Percentiles rank a stretch among this genome's conserved stretches.
These are phyloP conservation scores for Jatropha curcas DNA, from an alignment of 345 rosid genomes.

Conservation along the genomic window DNA sequence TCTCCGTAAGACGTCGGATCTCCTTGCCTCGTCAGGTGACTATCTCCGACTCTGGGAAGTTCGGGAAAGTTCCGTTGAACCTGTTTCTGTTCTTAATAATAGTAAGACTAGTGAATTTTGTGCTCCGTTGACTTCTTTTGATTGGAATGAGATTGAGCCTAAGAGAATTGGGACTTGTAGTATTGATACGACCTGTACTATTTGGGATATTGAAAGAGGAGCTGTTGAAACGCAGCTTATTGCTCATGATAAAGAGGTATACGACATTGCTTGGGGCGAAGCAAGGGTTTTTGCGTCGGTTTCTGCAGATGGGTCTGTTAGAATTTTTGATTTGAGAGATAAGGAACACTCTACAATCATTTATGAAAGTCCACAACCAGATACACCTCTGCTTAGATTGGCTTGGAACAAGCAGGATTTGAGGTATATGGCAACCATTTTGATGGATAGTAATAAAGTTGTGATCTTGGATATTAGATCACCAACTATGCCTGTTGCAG, in stretches of 20 bases:
- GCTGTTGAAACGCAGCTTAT: slow-evolving; percentile 87
- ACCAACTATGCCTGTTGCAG: slow-evolving; percentile 70
- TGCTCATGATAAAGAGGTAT: slow-evolving; percentile 83
- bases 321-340: slow-evolving; percentile 74
- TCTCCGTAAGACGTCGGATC: slow-evolving; percentile 36
- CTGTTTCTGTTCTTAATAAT: slow-evolving; percentile 62
- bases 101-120: slow-evolving; percentile 72
- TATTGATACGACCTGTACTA: slow-evolving; percentile 91
- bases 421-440: slow-evolving; percentile 76
- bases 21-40: slow-evolving; percentile 83
- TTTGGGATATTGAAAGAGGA: slow-evolving; percentile 86
- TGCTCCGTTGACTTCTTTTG: slow-evolving; percentile 88
- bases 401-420: slow-evolving; percentile 89
- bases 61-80: slow-evolving; percentile 45
- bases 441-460: slow-evolving; percentile 82
- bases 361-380: slow-evolving; percentile 79
- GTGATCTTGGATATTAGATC: slow-evolving; percentile 75
- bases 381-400: slow-evolving; percentile 64
- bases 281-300: slow-evolving; percentile 75
- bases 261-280: slow-evolving; percentile 86
- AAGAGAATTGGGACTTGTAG: slow-evolving; percentile 84
- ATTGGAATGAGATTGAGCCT: slow-evolving; percentile 94
- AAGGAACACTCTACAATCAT: slow-evolving; percentile 79
- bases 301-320: slow-evolving; percentile 77
- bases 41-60: slow-evolving; percentile 77